Conservation (phyloP, 768 basidiomycete species). For the Suillus placidus region DNA sequence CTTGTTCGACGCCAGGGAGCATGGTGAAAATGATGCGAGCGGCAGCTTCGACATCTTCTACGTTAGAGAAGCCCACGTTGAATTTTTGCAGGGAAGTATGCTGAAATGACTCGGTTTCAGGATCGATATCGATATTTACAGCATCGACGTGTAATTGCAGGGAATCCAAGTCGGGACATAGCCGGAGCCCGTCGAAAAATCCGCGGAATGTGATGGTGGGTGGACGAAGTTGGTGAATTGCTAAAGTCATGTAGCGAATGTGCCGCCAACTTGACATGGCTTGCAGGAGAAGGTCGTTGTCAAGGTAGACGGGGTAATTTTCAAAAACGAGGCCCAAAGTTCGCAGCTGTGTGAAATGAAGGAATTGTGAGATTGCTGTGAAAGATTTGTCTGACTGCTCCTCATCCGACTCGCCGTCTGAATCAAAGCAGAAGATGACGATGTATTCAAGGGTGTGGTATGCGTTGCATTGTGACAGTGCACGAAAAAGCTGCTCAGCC, state of each 20-base stretch:
- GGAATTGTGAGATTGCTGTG: not conserved
- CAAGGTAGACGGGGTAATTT: not conserved
- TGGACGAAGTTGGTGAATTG: not conserved
- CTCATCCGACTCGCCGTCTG: not conserved
- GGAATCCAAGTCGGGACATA: not conserved
- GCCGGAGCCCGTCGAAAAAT: not conserved
- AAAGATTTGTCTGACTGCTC: not conserved
- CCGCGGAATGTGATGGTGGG: not conserved
- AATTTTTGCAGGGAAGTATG: not conserved
- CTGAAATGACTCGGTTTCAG: not conserved
- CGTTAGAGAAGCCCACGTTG: not conserved
- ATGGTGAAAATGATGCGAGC: not conserved
- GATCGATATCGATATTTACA: not conserved
- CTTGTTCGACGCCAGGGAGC: not conserved
- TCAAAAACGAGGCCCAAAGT: not conserved
- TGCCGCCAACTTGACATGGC: conserved; percentile 1
- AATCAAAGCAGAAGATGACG: not conserved
- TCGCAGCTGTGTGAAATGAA: not conserved
- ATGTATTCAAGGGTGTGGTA: not conserved
- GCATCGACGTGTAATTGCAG: not conserved
- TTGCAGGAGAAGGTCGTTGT: not conserved
- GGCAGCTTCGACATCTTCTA: not conserved
- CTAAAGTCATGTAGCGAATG: not conserved
- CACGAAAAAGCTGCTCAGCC: not conserved
- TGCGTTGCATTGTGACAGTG: not conserved